Base-by-base conservation (phyloP, 1,284 basidiomycete genomes). In the Testicularia cyperi region DNA sequence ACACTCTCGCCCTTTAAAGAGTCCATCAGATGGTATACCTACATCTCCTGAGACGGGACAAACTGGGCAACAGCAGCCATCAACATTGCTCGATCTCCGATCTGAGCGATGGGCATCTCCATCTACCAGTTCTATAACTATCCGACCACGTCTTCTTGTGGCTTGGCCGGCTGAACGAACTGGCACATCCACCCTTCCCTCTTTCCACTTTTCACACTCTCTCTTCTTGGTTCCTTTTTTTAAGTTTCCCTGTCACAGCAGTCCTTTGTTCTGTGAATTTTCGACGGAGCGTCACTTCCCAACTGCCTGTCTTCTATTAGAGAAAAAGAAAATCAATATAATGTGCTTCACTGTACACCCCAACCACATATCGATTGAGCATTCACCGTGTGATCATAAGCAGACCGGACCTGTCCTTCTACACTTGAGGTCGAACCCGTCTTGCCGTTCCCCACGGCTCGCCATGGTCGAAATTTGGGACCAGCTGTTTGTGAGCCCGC, bases 61-160 rank as follows among this genome's bases (percentile, higher is more conserved):
- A 35, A 35, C 13, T 22, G 33, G 33, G 33, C 33, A 6, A 35
- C 12, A 35, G 33, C 20, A 35, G 33, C 33, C 33, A 21, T n/a
- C n/a, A n/a, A n/a, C n/a, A n/a, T n/a, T n/a, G n/a, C n/a, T n/a
- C n/a, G n/a, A n/a, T n/a, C n/a, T n/a, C n/a, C n/a, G n/a, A n/a
- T n/a, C n/a, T n/a, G n/a, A n/a, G n/a, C n/a, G 9, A 31, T 31
- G 18, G 15, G 18, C 9, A 19, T 15, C 13, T 8, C 13, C 15
- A 9, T 16, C 20, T 22, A 22, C 20, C 33, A 13, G 6, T 18
- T 13, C 15, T 15, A 35, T 35, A 35, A 35, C 33, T 35, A 35
- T 35, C 33, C 33, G 33, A 20, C 33, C 9, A 9, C 6, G 33
- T 35, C 18, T 12, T 10, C 10, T 8, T 35, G 33, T 35, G 33